phyloP scores from a whole-genome alignment of 495 filamentous ascomycete genomes.

The Penicillium bovifimosum region DNA sequence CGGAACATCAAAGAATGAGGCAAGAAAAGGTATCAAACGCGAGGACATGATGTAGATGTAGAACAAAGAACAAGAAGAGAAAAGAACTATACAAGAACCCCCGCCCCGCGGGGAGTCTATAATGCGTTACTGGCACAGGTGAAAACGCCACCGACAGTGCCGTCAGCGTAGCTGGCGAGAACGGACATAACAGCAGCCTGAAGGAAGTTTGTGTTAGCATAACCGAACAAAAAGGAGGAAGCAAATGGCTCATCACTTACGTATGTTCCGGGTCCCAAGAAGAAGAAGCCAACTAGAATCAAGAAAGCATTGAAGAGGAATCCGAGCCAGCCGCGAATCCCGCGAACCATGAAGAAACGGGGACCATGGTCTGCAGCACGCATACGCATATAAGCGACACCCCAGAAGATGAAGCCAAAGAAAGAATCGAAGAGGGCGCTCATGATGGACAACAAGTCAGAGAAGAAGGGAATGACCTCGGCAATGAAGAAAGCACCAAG shows the following conservation, averaged over 20 bases:
- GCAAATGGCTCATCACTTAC: slow-evolving; percentile 42
- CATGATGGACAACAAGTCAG: slow-evolving; percentile 76
- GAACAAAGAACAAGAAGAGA: background rate
- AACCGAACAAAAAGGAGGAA: background rate
- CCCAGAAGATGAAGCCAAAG: slow-evolving; percentile 95
- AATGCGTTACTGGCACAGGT: slow-evolving; percentile 56
- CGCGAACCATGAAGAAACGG: slow-evolving; percentile 52
- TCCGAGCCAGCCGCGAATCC: slow-evolving; percentile 56
- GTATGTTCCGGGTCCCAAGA: slow-evolving; percentile 74
- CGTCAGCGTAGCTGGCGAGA: slow-evolving; percentile 51
- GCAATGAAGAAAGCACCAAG: slow-evolving; percentile 75
- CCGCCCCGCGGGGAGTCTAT: slow-evolving; percentile 22
- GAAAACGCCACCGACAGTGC: slow-evolving; percentile 54
- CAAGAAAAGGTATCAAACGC: background rate
- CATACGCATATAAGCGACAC: slow-evolving; percentile 82
- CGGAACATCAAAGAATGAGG: background rate
- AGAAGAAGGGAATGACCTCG: slow-evolving; percentile 88
- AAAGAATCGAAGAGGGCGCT: slow-evolving; percentile 87
- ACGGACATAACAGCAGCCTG: slow-evolving; percentile 59
- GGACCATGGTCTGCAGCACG: slow-evolving; percentile 60
- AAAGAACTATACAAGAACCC: background rate
- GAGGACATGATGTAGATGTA: background rate
- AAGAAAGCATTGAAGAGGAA: slow-evolving; percentile 61
- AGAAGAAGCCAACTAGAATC: slow-evolving; percentile 67
- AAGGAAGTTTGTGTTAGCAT: slow-evolving; percentile 5